Evolutionary conservation across 371 early-diverging fungal species (phyloP).

Genomic region (Mortierella sp.): DNA sequence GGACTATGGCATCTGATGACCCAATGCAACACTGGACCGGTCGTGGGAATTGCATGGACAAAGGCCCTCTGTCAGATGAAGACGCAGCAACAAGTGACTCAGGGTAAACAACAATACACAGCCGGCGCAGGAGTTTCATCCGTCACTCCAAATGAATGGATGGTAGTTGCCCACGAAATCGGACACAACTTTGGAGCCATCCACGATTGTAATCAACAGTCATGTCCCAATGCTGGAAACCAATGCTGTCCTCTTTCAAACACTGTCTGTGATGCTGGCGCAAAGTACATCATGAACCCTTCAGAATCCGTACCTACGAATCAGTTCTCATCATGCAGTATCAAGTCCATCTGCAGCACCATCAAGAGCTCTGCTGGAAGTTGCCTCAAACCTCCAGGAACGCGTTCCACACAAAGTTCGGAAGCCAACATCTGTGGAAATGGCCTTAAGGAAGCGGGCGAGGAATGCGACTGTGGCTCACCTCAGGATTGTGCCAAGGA

Average conservation of each 20-base stretch:
- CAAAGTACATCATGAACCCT: conserved; percentile 87
- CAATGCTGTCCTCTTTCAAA: conserved; percentile 78
- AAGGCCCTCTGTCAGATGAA: conserved; percentile 76
- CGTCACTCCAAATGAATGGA: conserved; percentile 85
- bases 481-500: conserved; percentile 75
- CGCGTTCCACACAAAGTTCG: conserved; percentile 59
- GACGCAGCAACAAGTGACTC: conserved; percentile 55
- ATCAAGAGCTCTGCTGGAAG: conserved; percentile 60
- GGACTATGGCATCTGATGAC: conserved; percentile 97
- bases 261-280: conserved; percentile 79
- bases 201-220: conserved; percentile 74
- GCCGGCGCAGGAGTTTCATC: conserved; percentile 94
- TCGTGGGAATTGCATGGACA: conserved; percentile 96
- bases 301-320: conserved; percentile 76
- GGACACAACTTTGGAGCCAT: conserved; percentile 89
- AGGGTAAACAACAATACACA: conserved; percentile 50
- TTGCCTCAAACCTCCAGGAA: conserved; percentile 67
- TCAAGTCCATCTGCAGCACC: conserved; percentile 71
- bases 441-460: conserved; percentile 89
- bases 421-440: conserved; percentile 90
- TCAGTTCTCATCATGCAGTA: conserved; percentile 76
- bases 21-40: conserved; percentile 84
- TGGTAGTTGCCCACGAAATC: conserved; percentile 95
- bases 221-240: conserved; percentile 57
- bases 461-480: conserved; percentile 95